phyloP scores from a whole-genome alignment of 768 basidiomycete genomes.

The Coprinellus aureogranulatus region DNA sequence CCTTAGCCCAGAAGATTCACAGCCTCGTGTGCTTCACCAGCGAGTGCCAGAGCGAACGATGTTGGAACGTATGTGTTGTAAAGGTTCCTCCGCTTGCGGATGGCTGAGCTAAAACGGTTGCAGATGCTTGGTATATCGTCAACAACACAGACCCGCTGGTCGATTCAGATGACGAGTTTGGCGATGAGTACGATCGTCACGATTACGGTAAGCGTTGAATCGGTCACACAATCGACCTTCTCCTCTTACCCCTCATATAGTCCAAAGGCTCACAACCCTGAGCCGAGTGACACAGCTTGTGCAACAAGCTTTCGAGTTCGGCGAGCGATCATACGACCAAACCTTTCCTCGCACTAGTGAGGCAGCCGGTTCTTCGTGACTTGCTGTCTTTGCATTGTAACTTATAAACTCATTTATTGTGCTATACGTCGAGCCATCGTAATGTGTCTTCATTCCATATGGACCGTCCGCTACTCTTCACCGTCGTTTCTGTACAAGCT shows the following conservation, averaged over 20 bases:
- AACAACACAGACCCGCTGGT: conserved; percentile 66
- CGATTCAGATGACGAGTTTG: conserved; percentile 72
- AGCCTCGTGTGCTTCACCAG: conserved; percentile 15
- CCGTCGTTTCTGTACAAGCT: no score
- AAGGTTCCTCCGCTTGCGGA: no score
- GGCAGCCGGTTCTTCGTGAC: no score
- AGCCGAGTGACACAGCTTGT: conserved; percentile 43
- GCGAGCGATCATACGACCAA: no score
- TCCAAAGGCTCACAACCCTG: conserved; percentile 60
- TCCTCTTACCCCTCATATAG: conserved; percentile 27
- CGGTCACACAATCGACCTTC: conserved; percentile 4
- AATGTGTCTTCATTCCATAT: no score
- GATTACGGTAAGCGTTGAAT: conserved; percentile 56
- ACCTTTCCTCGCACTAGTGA: no score
- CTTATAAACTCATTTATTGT: no score
- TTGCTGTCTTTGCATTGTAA: no score
- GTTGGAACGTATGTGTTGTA: conserved; percentile 57
- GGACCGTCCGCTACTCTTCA: no score
- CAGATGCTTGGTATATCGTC: conserved; percentile 74
- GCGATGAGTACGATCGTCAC: conserved; percentile 60
- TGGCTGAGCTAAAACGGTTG: no score
- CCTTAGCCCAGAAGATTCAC: conserved; percentile 12
- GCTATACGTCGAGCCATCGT: no score
- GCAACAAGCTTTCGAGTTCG: conserved; percentile 17
- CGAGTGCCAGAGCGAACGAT: conserved; percentile 46